phyloP scores from a whole-genome alignment of 2,329 filamentous ascomycete genomes.

The Didymellaceae sp. region DNA sequence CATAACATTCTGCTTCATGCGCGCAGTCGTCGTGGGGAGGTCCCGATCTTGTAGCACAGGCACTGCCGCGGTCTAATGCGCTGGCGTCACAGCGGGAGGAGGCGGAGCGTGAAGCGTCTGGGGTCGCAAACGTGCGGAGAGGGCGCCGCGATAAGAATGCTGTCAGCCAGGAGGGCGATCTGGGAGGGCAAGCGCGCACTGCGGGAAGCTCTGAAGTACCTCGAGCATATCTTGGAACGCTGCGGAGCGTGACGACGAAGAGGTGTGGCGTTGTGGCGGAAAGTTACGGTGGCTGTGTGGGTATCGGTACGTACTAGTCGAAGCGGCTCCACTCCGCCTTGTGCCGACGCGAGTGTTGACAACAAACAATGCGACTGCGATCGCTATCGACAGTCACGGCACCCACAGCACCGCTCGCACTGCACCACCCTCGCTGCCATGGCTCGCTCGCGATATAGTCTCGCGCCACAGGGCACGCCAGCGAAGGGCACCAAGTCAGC shows the following conservation, averaged over 20 bases:
- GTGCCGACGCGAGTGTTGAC: conserved; percentile 24
- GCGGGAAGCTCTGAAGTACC: conserved; percentile 3
- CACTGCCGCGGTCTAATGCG: conserved; percentile 12
- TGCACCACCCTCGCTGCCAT: conserved; percentile 49
- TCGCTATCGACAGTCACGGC: conserved; percentile 15
- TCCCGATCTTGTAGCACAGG: background rate
- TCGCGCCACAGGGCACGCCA: conserved; percentile 11
- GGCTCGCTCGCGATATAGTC: conserved; percentile 60
- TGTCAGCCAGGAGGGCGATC: background rate
- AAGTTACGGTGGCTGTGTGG: conserved; percentile 6
- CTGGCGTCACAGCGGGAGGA: conserved; percentile 17
- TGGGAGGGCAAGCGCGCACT: conserved; percentile 1
- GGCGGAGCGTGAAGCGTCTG: conserved; percentile 26
- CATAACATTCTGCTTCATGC: conserved; percentile 20
- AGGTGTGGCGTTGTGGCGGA: conserved; percentile 2
- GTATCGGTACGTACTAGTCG: too few species aligned
- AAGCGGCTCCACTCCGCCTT: background rate
- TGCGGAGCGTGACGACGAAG: conserved; percentile 5
- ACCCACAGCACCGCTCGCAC: conserved; percentile 25
- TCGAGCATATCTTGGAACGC: conserved; percentile 13
- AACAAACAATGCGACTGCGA: conserved; percentile 22
- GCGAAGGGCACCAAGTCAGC: conserved; percentile 5
- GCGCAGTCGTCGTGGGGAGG: conserved; percentile 5
- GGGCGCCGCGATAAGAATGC: background rate
- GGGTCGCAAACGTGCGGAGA: conserved; percentile 9